phyloP scores from a whole-genome alignment of 495 filamentous ascomycete genomes.

The Podospora comata region DNA sequence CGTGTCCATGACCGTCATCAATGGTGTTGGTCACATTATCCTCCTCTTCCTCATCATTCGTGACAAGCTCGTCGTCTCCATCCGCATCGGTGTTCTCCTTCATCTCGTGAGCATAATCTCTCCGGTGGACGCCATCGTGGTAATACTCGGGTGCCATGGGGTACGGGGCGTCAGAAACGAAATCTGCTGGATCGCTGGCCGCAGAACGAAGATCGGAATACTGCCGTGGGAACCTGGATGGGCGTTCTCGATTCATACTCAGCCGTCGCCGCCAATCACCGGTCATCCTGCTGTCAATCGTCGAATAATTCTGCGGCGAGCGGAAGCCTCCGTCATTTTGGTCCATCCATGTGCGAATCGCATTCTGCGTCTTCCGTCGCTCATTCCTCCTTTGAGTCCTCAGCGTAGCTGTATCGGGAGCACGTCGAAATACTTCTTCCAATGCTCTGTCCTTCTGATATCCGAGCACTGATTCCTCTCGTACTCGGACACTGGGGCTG shows the following conservation, averaged over 20 bases:
- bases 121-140: slow-evolving; percentile 24
- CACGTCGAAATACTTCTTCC: slow-evolving; percentile 82
- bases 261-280: slow-evolving; percentile 40
- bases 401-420: slow-evolving; percentile 43
- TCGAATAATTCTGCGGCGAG: slow-evolving; percentile 53
- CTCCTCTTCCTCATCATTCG: slow-evolving; percentile 62
- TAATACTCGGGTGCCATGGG: slow-evolving; percentile 30
- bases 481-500: slow-evolving; percentile 64
- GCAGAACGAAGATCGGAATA: slow-evolving; percentile 51
- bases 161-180: slow-evolving; percentile 43
- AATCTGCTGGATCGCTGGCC: slow-evolving; percentile 54
- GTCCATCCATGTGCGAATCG: slow-evolving; percentile 86
- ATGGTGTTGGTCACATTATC: slow-evolving; percentile 35
- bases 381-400: slow-evolving; percentile 53
- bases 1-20: slow-evolving; percentile 9
- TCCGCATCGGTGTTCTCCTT: slow-evolving; percentile 68
- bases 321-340: slow-evolving; percentile 60
- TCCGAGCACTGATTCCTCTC: slow-evolving; percentile 78
- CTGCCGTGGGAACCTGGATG: slow-evolving; percentile 37
- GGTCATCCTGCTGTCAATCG: slow-evolving; percentile 42
- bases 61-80: slow-evolving; percentile 85
- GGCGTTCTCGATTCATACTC: slow-evolving; percentile 44
- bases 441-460: slow-evolving; percentile 85
- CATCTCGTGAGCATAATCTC: slow-evolving; percentile 32
- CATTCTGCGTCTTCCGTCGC: slow-evolving; percentile 64